Evolutionary conservation across 345 rosid species (phyloP).

Genomic region (Populus deltoides): DNA sequence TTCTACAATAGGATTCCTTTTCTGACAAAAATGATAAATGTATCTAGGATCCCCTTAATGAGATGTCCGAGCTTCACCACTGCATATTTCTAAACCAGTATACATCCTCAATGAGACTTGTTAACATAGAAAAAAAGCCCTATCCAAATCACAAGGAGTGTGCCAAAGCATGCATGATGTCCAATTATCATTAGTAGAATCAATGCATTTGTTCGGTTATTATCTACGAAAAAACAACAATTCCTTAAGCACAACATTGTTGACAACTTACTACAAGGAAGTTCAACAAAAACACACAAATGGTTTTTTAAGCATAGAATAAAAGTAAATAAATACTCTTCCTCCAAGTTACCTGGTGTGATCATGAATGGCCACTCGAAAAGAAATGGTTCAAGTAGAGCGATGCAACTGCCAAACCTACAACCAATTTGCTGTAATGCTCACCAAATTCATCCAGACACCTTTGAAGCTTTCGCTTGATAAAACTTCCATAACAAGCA

Average conservation of each 20-base stretch:
- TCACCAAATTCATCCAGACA: conserved; percentile 99
- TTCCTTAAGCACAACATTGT: background rate
- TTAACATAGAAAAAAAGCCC: background rate
- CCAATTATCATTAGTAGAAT: background rate
- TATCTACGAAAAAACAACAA: background rate
- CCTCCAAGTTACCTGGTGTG: conserved; percentile 62
- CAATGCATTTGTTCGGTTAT: background rate
- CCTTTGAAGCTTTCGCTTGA: conserved; percentile 86
- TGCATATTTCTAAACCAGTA: background rate
- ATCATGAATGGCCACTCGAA: conserved; percentile 90
- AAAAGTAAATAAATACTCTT: background rate
- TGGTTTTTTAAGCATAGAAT: background rate
- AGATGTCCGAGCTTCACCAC: background rate
- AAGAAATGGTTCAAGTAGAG: conserved; percentile 79
- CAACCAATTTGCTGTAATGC: conserved; percentile 84
- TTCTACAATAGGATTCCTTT: background rate
- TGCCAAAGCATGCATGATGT: background rate
- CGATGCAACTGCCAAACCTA: conserved; percentile 74
- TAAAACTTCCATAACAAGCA: background rate
- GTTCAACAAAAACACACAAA: background rate
- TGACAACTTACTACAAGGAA: background rate
- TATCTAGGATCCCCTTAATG: background rate
- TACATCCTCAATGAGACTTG: background rate
- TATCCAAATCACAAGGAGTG: background rate
- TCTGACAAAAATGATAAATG: background rate